Percentiles rank a stretch among this genome's conserved stretches.
phyloP scores from a whole-genome alignment of 306 rosid genomes.

The Cicer arietinum region DNA sequence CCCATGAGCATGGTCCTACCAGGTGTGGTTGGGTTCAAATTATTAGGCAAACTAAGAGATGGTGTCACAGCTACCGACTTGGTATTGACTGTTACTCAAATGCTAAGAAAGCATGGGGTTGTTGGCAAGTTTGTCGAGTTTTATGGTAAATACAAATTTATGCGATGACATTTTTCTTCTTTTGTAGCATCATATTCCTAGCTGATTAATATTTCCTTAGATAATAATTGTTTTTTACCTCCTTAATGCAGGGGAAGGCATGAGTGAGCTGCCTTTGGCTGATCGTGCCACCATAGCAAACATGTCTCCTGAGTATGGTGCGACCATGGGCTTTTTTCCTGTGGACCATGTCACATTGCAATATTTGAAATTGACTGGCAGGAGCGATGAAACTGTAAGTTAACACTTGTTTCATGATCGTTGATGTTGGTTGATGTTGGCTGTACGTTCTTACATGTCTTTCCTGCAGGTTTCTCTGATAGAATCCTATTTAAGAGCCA shows the following conservation, averaged over 20 bases:
- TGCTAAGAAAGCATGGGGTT: slow-evolving; percentile 95
- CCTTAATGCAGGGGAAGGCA: slow-evolving; percentile 80
- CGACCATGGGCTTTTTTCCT: slow-evolving; percentile 99
- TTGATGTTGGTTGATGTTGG: slow-evolving; percentile 30
- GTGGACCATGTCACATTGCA: slow-evolving; percentile 96
- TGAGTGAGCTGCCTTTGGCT: slow-evolving; percentile 85
- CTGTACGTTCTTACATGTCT: slow-evolving; percentile 51
- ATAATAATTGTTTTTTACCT: slow-evolving; percentile 41
- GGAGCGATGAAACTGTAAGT: slow-evolving; percentile 83
- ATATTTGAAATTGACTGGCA: slow-evolving; percentile 88
- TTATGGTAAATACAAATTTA: slow-evolving; percentile 62
- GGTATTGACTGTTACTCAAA: slow-evolving; percentile 95
- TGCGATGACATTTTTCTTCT: slow-evolving; percentile 16
- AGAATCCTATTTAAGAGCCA: slow-evolving; percentile 81
- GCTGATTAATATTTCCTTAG: slow-evolving; percentile 40
- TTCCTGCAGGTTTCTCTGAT: slow-evolving; percentile 75
- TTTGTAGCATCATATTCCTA: slow-evolving; percentile 16
- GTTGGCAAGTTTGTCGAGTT: slow-evolving; percentile 98
- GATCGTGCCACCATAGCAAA: slow-evolving; percentile 98
- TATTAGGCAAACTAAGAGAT: slow-evolving; percentile 75
- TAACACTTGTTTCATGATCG: slow-evolving; percentile 21
- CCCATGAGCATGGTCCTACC: slow-evolving; percentile 99
- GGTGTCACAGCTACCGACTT: slow-evolving; percentile 98
- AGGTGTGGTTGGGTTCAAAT: slow-evolving; percentile 94
- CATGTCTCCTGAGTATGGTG: slow-evolving; percentile 97